Evolutionary conservation across 108 stramenopile species (phyloP), one percentile per base, ranked within the genome.

Genomic region (Parmales sp.): DNA sequence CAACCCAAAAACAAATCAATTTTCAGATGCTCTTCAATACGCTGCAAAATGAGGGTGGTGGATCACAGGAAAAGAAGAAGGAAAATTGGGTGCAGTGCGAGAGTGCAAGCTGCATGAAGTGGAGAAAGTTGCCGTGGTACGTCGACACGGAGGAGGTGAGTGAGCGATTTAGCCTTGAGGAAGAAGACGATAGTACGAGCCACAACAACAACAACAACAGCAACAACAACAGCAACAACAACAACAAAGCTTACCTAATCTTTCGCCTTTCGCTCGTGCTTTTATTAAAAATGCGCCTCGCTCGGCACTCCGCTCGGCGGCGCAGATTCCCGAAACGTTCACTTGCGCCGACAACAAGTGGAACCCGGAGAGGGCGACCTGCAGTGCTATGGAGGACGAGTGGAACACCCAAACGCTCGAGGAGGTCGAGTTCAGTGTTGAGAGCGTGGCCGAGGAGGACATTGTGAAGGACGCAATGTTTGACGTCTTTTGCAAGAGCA

Each of bases 51-150:
- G 72, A 66, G 9, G 66, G 68, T 1, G 70, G 70, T 23, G 70
- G 51, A 38, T 46, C 63, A 31, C 37, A 74, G 48, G 38, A 54
- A 49, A 54, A 26, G 67, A 66, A 46, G 37, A 66, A 70, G 63
- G 87, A 83, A 8, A 90, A 87, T 75, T 93, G 91, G 91, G 89
- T 93, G 1, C 91, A 93, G 76, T 93, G 91, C 72, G 91, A 93
- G 69, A 86, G 89, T 63, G 85, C 86, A 41, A 67, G 72, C 7
- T 93, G 91, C 71, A 76, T 86, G 45, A 93, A 93, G 72, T 93
- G 91, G 91, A 73, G 91, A 60, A 88, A 85, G 44, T 73, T 93
- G 0, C 91, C 91, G 8, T 90, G 86, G 87, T 81, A 89, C 67
- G 89, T 90, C 23, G 89, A 90, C 64, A 78, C 90, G 36, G 81